Base-by-base conservation (phyloP, 2,329 filamentous ascomycete species). In the Malbranchea cinnamomea region DNA sequence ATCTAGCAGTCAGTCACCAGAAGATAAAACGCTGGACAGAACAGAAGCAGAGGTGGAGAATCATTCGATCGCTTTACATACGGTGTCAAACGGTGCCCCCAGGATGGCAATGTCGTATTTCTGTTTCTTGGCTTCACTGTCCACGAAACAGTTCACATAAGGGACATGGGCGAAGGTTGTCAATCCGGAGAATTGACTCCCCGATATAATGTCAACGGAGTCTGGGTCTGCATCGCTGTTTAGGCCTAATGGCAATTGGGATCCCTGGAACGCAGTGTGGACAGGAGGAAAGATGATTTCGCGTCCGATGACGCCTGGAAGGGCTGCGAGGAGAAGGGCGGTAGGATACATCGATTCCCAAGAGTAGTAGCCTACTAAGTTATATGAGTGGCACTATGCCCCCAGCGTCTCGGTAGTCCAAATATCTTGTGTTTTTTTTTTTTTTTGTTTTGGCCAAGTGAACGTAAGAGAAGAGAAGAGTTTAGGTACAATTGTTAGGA, bases 61-160 rank as follows among this genome's bases (percentile, higher is more conserved):
- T 27, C 13, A 12, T 28, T 7, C n/a, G 2, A 8, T n/a, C n/a
- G n/a, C n/a, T n/a, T n/a, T n/a, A n/a, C 28, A 16, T 38, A 38
- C 74, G 1, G 77, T 82, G 48, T 83, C 78, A 44, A 82, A 82
- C 0, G 78, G 77, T 1, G 68, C 74, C 4, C 78, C 78, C 33
- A 83, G 62, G 34, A 83, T 68, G 35, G 67, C 78, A 43, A 83
- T 78, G 49, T 83, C 78, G 46, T 71, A 82, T 9, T 56, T 54
- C 45, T 71, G 66, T 14, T 64, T 57, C 1, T 74, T 74, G 15
- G 33, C 33, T 17, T 38, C 36, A 12, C 14, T 26, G 28, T 67
- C 67, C 12, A 72, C 70, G 19, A 83, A 62, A 42, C 78, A 83
- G 47, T 74, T 79, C 39, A 69, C 62, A 40, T 81, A 63, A 40